Evolutionary conservation across 495 filamentous ascomycete species (phyloP).

Genomic region (Clohesyomyces aquaticus): DNA sequence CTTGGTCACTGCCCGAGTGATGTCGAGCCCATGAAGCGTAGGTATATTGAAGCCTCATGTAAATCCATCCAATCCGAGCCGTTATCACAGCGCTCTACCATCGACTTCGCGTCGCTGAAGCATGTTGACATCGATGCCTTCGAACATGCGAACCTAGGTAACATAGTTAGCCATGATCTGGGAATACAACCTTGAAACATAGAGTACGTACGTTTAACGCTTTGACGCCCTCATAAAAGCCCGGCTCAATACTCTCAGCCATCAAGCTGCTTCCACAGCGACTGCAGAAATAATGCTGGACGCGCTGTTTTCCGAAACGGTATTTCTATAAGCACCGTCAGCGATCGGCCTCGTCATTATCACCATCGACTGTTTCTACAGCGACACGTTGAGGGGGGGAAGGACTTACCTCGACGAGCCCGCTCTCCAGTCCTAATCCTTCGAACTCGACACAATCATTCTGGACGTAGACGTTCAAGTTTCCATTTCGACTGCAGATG

Average conservation of each 20-base stretch:
- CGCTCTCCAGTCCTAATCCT: constrained; percentile 21
- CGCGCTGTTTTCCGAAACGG: constrained; percentile 46
- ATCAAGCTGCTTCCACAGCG: constrained; percentile 50
- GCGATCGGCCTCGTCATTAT: background rate
- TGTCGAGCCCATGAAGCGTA: background rate
- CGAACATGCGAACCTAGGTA: constrained; percentile 37
- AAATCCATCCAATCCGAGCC: background rate
- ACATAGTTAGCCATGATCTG: background rate
- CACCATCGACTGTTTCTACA: background rate
- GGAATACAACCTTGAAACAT: too few species aligned
- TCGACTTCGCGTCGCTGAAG: constrained; percentile 30
- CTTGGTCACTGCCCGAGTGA: background rate
- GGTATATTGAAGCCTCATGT: background rate
- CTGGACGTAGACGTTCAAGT: constrained; percentile 49
- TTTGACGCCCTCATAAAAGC: constrained; percentile 39
- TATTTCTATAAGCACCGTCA: constrained; percentile 39
- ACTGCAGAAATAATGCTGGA: constrained; percentile 51
- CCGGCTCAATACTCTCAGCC: constrained; percentile 41
- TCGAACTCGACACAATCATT: constrained; percentile 40
- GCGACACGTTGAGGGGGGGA: background rate
- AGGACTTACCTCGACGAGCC: constrained; percentile 27
- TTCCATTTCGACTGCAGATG: constrained; percentile 53
- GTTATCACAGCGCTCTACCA: constrained; percentile 23
- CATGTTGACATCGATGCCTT: constrained; percentile 25
- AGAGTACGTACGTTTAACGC: constrained; percentile 54